phyloP scores from a whole-genome alignment of 495 filamentous ascomycete genomes.

The Penicillium antarcticum region DNA sequence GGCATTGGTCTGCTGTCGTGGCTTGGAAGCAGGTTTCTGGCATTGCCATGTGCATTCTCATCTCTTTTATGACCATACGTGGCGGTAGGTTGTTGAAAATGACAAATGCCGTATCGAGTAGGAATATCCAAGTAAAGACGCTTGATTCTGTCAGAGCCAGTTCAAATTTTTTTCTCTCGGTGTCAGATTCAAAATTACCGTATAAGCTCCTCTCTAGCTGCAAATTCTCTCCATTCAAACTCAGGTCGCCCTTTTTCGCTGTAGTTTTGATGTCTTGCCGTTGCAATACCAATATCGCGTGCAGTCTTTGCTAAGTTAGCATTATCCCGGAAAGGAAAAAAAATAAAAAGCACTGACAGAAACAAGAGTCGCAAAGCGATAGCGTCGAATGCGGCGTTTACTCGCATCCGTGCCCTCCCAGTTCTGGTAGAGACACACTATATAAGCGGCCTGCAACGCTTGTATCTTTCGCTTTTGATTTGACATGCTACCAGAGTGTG shows the following conservation, averaged over 20 bases:
- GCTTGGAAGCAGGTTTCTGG: conserved; percentile 34
- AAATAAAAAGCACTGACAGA: conserved; percentile 10
- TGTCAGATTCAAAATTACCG: not conserved
- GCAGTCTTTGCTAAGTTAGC: conserved; percentile 9
- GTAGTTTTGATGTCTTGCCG: conserved; percentile 16
- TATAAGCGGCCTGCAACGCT: conserved; percentile 23
- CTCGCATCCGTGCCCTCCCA: conserved; percentile 23
- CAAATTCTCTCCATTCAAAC: conserved; percentile 24
- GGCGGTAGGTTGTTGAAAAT: conserved; percentile 31
- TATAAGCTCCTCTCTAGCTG: conserved; percentile 20
- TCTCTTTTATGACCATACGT: conserved; percentile 29
- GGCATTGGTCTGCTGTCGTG: conserved; percentile 16
- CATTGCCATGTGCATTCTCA: conserved; percentile 25
- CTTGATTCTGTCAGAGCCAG: not conserved
- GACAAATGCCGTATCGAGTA: conserved; percentile 25
- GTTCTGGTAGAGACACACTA: conserved; percentile 26
- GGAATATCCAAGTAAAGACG: conserved; percentile 21
- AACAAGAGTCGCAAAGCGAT: conserved; percentile 19
- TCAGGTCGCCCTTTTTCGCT: conserved; percentile 9
- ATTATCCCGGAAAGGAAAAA: not conserved
- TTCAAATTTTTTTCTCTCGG: not conserved
- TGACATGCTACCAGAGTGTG: not conserved
- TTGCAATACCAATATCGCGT: conserved; percentile 20
- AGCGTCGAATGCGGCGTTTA: conserved; percentile 19
- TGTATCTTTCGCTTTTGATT: conserved; percentile 14